These are phyloP conservation scores for Asterophora parasitica DNA, from an alignment of 768 basidiomycete species.

Conservation along the genomic window DNA sequence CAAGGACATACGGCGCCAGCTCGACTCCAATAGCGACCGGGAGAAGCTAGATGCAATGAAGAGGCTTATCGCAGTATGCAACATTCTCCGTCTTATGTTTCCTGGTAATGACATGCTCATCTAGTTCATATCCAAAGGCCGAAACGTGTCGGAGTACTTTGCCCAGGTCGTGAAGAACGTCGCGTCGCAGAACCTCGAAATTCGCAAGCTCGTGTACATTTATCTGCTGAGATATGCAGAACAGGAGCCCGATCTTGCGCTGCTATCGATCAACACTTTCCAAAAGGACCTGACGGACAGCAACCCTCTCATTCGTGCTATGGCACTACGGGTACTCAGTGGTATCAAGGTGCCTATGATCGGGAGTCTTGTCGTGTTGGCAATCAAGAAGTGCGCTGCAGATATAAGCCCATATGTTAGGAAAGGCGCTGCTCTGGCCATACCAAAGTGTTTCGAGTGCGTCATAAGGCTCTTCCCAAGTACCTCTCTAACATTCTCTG, in stretches of 20 bases:
- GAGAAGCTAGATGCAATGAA: conserved; percentile 97
- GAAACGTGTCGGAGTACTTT: conserved; percentile 90
- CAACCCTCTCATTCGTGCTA: conserved; percentile 91
- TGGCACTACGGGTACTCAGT: conserved; percentile 91
- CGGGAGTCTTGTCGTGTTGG: conserved; percentile 76
- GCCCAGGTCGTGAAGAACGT: conserved; percentile 98
- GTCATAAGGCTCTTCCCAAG: conserved; percentile 4
- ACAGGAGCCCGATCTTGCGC: conserved; percentile 88
- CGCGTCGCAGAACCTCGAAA: conserved; percentile 86
- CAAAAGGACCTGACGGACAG: conserved; percentile 93
- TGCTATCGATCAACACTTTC: conserved; percentile 97
- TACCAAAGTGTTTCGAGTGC: conserved; percentile 78
- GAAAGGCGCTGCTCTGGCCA: conserved; percentile 86
- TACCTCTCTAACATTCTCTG: conserved; percentile 1
- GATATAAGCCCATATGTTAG: conserved; percentile 95
- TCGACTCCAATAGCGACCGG: conserved; percentile 83
- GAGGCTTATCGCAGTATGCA: conserved; percentile 82
- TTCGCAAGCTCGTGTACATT: conserved; percentile 96
- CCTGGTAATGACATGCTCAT: conserved; percentile 1
- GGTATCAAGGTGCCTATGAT: conserved; percentile 91
- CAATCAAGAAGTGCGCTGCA: conserved; percentile 87
- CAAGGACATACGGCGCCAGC: conserved; percentile 77
- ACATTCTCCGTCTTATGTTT: neutral
- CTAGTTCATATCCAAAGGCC: conserved; percentile 88
- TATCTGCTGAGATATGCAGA: conserved; percentile 94